A percentile compares a stretch with the other conserved stretches of the same genome.
Conservation (phyloP, 1,284 basidiomycete genomes). For the Leccinum subspadiceum region DNA sequence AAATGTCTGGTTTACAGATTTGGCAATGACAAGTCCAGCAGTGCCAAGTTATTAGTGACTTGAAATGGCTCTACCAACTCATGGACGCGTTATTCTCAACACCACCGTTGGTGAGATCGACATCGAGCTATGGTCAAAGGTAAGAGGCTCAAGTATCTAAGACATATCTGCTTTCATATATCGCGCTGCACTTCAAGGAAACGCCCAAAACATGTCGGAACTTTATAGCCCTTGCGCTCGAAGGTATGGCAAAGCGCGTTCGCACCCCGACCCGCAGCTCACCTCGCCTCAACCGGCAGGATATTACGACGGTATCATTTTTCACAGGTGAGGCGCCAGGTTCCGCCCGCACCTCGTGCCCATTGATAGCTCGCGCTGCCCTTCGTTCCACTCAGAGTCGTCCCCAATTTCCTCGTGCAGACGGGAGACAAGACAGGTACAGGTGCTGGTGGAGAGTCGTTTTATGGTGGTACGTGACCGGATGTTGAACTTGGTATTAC, state of each 20-base stretch:
- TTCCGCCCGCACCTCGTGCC: not conserved
- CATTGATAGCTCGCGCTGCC: not conserved
- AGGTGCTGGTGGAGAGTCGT: conserved; percentile 87
- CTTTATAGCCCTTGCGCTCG: conserved; percentile 86
- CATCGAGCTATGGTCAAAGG: conserved; percentile 94
- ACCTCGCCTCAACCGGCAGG: conserved; percentile 45
- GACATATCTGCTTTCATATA: not conserved
- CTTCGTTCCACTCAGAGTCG: conserved; percentile 47
- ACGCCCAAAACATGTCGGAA: conserved; percentile 93
- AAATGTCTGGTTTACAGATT: not conserved
- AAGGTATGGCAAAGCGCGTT: conserved; percentile 52
- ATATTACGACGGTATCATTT: conserved; percentile 94
- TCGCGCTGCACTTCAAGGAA: conserved; percentile 53
- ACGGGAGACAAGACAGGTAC: conserved; percentile 95
- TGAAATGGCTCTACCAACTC: conserved; percentile 74
- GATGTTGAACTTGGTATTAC: not conserved
- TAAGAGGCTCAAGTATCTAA: conserved; percentile 27
- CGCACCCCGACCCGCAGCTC: conserved; percentile 8
- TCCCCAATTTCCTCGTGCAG: conserved; percentile 89
- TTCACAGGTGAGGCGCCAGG: conserved; percentile 67
- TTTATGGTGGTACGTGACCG: conserved; percentile 71
- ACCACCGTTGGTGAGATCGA: conserved; percentile 93
- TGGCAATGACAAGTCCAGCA: not conserved
- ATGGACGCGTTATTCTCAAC: conserved; percentile 84
- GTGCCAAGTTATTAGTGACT: not conserved